Evolutionary conservation across 768 basidiomycete species (phyloP).

Genomic region (Dendrothele bispora): DNA sequence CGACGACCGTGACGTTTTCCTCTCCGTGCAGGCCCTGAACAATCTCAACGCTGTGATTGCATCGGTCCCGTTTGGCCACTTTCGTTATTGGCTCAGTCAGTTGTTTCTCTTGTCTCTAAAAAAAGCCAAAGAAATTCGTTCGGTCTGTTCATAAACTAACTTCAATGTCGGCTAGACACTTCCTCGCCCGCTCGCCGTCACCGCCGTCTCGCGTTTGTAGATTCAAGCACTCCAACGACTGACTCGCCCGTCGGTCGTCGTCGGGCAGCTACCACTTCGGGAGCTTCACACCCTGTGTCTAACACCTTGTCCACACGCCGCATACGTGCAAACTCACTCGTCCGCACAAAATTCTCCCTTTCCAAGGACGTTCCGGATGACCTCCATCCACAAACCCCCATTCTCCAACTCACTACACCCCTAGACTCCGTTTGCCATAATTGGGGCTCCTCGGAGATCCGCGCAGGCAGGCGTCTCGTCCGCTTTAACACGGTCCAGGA

Average conservation of each 20-base stretch:
- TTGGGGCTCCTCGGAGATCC: constrained; percentile 68
- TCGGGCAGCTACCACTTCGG: constrained; percentile 39
- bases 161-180: too few species aligned
- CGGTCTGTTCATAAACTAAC: too few species aligned
- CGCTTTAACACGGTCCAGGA: constrained; percentile 81
- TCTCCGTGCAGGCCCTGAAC: constrained; percentile 66
- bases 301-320: constrained; percentile 37
- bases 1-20: constrained; percentile 46
- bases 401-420: constrained; percentile 61
- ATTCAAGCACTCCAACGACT: constrained; percentile 19
- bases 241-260: constrained; percentile 27
- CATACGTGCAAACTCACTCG: constrained; percentile 41
- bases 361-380: constrained; percentile 35
- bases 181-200: constrained; percentile 13
- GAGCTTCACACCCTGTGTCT: constrained; percentile 35
- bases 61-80: constrained; percentile 69
- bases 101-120: constrained; percentile 10
- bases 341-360: constrained; percentile 39
- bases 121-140: too few species aligned
- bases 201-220: constrained; percentile 19
- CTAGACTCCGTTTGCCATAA: constrained; percentile 53
- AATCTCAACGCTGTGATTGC: constrained; percentile 56
- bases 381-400: constrained; percentile 48
- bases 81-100: constrained; percentile 52
- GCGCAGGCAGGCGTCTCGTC: constrained; percentile 77